Conservation (phyloP, 352 stramenopile genomes). For the Globisporangium lucens region DNA sequence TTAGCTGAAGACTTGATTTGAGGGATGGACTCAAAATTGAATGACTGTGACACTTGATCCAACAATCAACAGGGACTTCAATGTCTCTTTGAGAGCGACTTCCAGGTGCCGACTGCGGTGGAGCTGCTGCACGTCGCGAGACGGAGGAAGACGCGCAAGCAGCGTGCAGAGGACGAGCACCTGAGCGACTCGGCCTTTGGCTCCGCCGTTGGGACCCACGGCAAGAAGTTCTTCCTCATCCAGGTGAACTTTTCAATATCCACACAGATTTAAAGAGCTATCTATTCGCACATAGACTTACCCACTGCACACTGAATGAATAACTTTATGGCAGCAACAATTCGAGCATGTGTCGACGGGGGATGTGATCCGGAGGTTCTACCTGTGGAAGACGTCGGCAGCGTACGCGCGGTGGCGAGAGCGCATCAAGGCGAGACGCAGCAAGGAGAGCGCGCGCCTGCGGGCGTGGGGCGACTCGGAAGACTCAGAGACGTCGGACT, state of each 20-base stretch:
- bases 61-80: slow-evolving; percentile 40
- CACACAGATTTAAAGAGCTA: neutral
- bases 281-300: neutral
- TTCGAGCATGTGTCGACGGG: slow-evolving; percentile 32
- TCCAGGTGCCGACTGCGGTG: slow-evolving; percentile 38
- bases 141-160: slow-evolving; percentile 22
- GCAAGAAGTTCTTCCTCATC: slow-evolving; percentile 63
- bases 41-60: too few relatives aligned
- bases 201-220: slow-evolving; percentile 34
- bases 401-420: slow-evolving; percentile 50
- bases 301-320: neutral
- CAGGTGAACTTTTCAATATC: slow-evolving; percentile 27
- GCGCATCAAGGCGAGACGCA: slow-evolving; percentile 33
- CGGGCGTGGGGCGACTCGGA: slow-evolving; percentile 42
- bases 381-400: slow-evolving; percentile 61
- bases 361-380: slow-evolving; percentile 63
- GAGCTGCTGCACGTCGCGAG: slow-evolving; percentile 36
- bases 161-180: slow-evolving; percentile 22
- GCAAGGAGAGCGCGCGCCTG: slow-evolving; percentile 41
- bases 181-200: slow-evolving; percentile 44
- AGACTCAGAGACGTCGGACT: slow-evolving; percentile 32
- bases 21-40: neutral
- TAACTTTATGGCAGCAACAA: slow-evolving; percentile 30
- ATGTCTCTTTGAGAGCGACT: slow-evolving; percentile 57
- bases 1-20: neutral